A percentile compares a stretch with the other conserved stretches of the same genome.
phyloP scores from a whole-genome alignment of 1,284 basidiomycete genomes.

The Malassezia yamatoensis region DNA sequence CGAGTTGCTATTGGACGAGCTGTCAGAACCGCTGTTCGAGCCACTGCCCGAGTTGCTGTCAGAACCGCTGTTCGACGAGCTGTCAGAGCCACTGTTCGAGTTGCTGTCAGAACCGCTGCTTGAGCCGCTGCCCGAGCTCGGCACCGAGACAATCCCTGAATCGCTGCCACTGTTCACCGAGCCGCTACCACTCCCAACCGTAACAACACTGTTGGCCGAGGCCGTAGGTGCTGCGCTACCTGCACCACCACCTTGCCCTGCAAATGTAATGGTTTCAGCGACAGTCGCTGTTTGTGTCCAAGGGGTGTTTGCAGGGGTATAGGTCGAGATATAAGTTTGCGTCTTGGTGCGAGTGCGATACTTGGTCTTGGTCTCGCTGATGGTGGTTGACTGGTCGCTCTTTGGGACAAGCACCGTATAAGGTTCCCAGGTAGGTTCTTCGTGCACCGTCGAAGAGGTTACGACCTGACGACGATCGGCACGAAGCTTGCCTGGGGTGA shows the following conservation, averaged over 20 bases:
- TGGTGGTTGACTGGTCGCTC: neutral
- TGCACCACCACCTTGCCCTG: conserved; percentile 1
- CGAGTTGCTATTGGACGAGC: neutral
- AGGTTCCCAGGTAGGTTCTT: conserved; percentile 17
- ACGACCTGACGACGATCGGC: conserved; percentile 7
- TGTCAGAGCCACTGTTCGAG: conserved; percentile 5
- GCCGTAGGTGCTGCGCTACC: neutral
- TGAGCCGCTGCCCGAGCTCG: neutral
- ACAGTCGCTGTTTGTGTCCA: neutral
- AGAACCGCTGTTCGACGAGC: conserved; percentile 1
- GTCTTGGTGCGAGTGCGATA: neutral
- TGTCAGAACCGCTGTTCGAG: conserved; percentile 6
- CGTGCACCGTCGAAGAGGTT: neutral
- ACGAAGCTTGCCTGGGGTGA: conserved; percentile 4
- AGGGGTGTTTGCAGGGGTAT: neutral
- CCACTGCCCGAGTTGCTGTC: neutral
- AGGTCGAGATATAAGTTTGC: neutral
- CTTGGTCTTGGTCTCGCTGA: conserved; percentile 6
- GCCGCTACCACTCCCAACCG: neutral
- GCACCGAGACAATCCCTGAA: neutral
- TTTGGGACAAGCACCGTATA: conserved; percentile 9
- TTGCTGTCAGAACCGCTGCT: neutral
- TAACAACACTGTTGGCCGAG: neutral
- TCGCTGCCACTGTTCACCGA: neutral
- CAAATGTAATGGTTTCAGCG: conserved; percentile 7